These are phyloP conservation scores for Saccharomyces hybrid DNA, from an alignment of 1,139 yeast species.

Conservation along the genomic window DNA sequence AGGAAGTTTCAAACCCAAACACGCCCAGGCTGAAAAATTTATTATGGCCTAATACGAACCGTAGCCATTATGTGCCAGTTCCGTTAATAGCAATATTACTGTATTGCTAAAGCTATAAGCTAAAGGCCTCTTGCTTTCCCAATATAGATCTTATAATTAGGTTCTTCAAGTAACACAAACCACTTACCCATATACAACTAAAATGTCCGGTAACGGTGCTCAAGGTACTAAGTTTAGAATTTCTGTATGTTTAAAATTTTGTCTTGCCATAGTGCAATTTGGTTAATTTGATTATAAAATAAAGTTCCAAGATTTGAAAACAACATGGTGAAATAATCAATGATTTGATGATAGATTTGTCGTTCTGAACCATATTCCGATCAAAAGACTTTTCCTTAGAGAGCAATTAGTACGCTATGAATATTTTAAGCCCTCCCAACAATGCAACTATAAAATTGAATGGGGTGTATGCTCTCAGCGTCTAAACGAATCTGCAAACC, in stretches of 20 bases:
- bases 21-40: not conserved
- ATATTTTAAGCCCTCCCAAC: not conserved
- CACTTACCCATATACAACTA: constrained; percentile 14
- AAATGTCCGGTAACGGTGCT: constrained; percentile 86
- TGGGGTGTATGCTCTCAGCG: not conserved
- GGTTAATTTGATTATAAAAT: not conserved
- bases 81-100: not conserved
- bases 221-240: constrained; percentile 99
- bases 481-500: not conserved
- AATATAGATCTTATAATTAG: not conserved
- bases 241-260: constrained; percentile 63
- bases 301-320: not conserved
- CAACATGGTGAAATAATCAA: not conserved
- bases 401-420: not conserved
- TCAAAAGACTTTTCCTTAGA: not conserved
- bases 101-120: not conserved
- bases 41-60: not conserved
- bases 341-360: not conserved
- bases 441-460: not conserved
- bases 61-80: not conserved
- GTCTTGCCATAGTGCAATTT: not conserved
- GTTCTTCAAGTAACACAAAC: not conserved
- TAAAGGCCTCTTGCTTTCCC: constrained; percentile 7
- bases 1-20: not conserved
- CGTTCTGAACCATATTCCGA: not conserved